Conservation (phyloP, 345 rosid genomes). For the Bruguiera sexangula region DNA sequence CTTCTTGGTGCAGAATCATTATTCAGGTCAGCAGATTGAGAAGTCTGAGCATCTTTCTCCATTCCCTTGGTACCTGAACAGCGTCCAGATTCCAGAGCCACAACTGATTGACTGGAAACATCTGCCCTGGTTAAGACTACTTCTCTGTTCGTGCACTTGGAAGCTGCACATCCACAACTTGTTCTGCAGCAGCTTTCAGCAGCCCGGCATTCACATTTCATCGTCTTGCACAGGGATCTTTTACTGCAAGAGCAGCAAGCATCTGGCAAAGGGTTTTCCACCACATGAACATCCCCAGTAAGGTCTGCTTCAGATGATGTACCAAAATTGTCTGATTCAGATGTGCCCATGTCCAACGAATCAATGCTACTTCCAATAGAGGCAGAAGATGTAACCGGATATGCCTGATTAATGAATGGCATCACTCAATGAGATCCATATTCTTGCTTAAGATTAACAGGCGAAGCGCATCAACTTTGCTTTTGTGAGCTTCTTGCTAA, state of each 20-base stretch:
- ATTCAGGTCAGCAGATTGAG: constrained; percentile 11
- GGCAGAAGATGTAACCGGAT: constrained; percentile 36
- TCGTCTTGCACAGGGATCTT: constrained; percentile 29
- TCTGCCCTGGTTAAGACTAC: constrained; percentile 1
- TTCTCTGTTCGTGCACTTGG: constrained; percentile 26
- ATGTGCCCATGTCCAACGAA: constrained; percentile 7
- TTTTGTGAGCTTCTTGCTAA: neutral
- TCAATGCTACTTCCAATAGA: constrained; percentile 37
- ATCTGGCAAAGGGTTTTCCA: constrained; percentile 7
- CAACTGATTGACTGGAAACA: constrained; percentile 4
- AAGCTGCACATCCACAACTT: constrained; percentile 22
- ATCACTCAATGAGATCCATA: constrained; percentile 11
- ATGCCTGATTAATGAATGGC: constrained; percentile 36
- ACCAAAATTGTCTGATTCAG: no score
- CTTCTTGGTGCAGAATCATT: constrained; percentile 7
- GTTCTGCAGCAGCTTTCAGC: constrained; percentile 19
- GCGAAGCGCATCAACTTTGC: neutral
- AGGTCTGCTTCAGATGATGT: constrained; percentile 9
- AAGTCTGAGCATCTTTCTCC: neutral
- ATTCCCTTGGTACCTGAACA: neutral
- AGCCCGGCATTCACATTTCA: constrained; percentile 29
- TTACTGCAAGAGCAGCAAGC: constrained; percentile 29
- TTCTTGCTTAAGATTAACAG: neutral
- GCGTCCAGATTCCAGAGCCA: neutral
- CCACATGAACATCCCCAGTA: constrained; percentile 1